These are phyloP conservation scores for Liriodendron chinense DNA, from an alignment of 164 flowering plant species.

Conservation along the genomic window DNA sequence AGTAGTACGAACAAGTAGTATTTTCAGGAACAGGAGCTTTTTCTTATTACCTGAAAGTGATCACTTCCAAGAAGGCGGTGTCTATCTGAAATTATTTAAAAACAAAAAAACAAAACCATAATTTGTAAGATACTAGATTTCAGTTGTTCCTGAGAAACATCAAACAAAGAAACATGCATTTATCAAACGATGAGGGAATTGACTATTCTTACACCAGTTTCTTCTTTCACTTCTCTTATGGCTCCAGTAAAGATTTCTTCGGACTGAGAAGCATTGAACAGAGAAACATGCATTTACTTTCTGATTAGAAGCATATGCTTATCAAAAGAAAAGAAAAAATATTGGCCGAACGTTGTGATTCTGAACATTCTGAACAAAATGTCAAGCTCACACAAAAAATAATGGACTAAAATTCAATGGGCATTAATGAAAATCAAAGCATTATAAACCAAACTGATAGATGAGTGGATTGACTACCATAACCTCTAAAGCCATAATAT, in stretches of 20 bases:
- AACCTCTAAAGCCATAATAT: too few species aligned
- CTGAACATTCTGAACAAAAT: too few species aligned
- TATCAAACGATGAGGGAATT: background rate
- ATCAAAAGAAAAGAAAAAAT: background rate
- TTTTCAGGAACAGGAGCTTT: too few species aligned
- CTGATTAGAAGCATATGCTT: background rate
- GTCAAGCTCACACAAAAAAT: too few species aligned
- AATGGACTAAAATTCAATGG: too few species aligned
- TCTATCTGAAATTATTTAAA: conserved; percentile 36
- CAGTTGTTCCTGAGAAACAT: background rate
- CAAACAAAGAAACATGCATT: background rate
- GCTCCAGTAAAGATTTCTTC: conserved; percentile 63
- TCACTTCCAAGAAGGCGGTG: conserved; percentile 49
- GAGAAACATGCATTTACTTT: background rate
- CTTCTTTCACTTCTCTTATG: conserved; percentile 68
- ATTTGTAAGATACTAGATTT: background rate
- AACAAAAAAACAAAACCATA: background rate
- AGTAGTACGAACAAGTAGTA: too few species aligned
- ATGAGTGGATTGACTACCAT: too few species aligned
- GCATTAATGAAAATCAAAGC: too few species aligned
- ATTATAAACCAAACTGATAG: too few species aligned
- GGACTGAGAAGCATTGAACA: conserved; percentile 34
- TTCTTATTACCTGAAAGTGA: conserved; percentile 51
- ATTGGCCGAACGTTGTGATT: background rate
- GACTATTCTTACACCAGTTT: conserved; percentile 59